phyloP scores from a whole-genome alignment of 768 basidiomycete species.

The Lepiota venenata region DNA sequence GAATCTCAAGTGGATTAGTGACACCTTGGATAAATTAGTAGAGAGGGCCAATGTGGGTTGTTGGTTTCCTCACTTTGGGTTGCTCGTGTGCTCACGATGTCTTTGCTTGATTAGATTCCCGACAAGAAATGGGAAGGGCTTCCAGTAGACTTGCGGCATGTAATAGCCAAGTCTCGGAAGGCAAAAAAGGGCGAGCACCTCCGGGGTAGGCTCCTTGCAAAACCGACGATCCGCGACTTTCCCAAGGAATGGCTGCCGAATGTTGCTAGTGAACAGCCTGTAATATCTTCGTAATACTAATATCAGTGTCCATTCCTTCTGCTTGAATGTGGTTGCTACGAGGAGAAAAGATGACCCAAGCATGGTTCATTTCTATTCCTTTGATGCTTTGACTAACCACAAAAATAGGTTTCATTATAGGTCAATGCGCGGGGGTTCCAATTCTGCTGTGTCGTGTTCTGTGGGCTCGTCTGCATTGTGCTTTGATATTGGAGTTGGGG shows the following conservation, averaged over 20 bases:
- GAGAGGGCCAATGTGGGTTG: constrained; percentile 80
- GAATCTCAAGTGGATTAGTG: constrained; percentile 96
- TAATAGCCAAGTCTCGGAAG: constrained; percentile 69
- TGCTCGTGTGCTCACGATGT: constrained; percentile 10
- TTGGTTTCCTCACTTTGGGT: constrained; percentile 3
- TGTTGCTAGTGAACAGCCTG: constrained; percentile 7
- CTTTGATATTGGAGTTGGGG: neutral
- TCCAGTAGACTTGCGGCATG: constrained; percentile 81
- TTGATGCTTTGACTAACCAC: too few relatives aligned
- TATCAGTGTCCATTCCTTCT: neutral
- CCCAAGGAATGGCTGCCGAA: constrained; percentile 80
- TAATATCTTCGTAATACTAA: constrained; percentile 9
- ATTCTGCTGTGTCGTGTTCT: too few relatives aligned
- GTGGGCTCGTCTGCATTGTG: too few relatives aligned
- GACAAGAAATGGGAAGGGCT: constrained; percentile 53
- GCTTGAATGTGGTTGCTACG: too few relatives aligned
- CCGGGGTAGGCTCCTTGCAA: constrained; percentile 45
- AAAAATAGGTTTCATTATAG: too few relatives aligned
- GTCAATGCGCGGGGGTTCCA: too few relatives aligned
- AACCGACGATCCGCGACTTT: constrained; percentile 75
- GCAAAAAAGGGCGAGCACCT: constrained; percentile 71
- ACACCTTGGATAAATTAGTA: constrained; percentile 75
- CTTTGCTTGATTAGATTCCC: constrained; percentile 29
- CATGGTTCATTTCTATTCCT: too few relatives aligned
- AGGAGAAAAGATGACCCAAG: too few relatives aligned